Evolutionary conservation across 345 rosid species (phyloP).

Genomic region (Eucalyptus curtisii): DNA sequence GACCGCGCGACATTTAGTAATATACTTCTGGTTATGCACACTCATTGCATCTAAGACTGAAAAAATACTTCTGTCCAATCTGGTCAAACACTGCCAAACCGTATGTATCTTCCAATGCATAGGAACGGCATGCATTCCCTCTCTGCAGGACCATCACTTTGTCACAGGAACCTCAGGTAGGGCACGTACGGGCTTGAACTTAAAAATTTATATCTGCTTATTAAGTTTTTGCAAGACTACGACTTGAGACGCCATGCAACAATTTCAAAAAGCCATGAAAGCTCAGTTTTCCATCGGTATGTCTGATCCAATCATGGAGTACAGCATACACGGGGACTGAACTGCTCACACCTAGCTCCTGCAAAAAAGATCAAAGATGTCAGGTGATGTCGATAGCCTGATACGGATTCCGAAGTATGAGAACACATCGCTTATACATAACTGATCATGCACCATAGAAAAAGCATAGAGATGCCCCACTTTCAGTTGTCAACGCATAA

Average conservation of each 20-base stretch:
- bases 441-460: neutral
- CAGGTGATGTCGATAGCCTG: neutral
- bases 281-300: conserved; percentile 91
- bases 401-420: neutral
- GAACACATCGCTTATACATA: neutral
- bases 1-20: neutral
- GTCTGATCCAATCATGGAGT: conserved; percentile 93
- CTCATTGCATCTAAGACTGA: neutral
- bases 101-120: neutral
- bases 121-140: neutral
- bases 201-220: neutral
- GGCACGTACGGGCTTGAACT: neutral
- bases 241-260: conserved; percentile 77
- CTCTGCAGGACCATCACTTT: neutral
- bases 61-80: neutral
- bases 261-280: conserved; percentile 85
- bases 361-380: neutral
- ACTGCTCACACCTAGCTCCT: conserved; percentile 96
- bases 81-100: neutral
- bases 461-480: neutral
- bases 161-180: neutral
- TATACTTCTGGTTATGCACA: neutral
- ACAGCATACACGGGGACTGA: conserved; percentile 81
- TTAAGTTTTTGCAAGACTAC: conserved; percentile 39
- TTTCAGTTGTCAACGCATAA: neutral